Base-by-base conservation (phyloP, 805 yeast genomes). In the Yamadazyma sp. region DNA sequence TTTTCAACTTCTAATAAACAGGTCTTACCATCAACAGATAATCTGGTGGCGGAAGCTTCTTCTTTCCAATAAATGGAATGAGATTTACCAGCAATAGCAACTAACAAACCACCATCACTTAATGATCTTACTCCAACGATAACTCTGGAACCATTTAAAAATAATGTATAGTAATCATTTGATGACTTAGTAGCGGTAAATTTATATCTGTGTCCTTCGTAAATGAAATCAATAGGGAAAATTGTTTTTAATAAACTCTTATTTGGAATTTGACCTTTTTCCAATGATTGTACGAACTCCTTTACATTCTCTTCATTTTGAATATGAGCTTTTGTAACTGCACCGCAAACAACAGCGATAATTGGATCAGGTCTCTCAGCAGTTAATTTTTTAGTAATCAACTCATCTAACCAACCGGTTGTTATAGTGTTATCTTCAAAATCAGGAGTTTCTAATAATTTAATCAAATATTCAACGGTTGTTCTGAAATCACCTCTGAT, bases 401-500 rank as follows among this genome's bases (percentile, higher is more conserved):
- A 77, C 64, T 91, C 98, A 63, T 93, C 98, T 55, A 93, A 78
- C 99, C 99, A 93, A 38, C 98, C 98, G 39, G 99, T 93, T 40
- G 98, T 93, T 54, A 93, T 91, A 31, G 93, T 91, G 64, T 93
- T 94, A 39, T 83, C 88, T 66, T 88, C 97, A 52, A 93, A 93
- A 58, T 85, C 98, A 36, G 95, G 93, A 16, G 98, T 89, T 68
- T 93, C 98, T 53, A 93, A 74, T 49, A 93, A 75, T 61, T 91
- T 91, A 65, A 94, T 93, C 55, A 93, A 76, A 58, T 93, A 93
- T 66, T 93, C 99, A 45, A 91, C 96, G 11, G 98, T 93, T 20
- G 99, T 93, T 65, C 96, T 79, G 74, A 93, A 93, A 55, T 93
- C 98, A 76, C 99, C 98, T 64, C 98, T 81, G 52, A 93, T 93